Evolutionary conservation across 495 filamentous ascomycete genomes (phyloP), one percentile per base, ranked within the genome.

Genomic region (Tirmania nivea): DNA sequence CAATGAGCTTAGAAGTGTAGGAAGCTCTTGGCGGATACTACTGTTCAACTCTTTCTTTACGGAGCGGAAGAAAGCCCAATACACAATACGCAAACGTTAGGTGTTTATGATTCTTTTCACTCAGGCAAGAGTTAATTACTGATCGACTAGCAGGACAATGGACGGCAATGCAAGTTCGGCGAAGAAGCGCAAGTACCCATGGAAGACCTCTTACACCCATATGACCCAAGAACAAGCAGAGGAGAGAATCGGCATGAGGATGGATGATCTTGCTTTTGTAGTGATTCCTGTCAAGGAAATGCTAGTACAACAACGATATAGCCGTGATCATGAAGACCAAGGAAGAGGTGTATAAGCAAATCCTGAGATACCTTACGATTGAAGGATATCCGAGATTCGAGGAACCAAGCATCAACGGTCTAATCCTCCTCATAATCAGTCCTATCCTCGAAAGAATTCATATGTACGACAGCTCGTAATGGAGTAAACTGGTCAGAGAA

Each of bases 311-410:
- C 11, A 54, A 51, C 0, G 39, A 45, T 45, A 45, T 19, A 45
- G 39, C 39, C 52, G 35, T 0, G 39, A 54, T 57, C 16, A 49
- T 54, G 34, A 47, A 35, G 47, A 50, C 50, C 12, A 53, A 47
- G 50, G 36, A 53, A 20, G 39, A 36, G 16, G 54, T 35, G 35
- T 52, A 52, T n/a, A 45, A 58, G 0, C 25, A 10, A 21, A 55
- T 52, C 36, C 9, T 49, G 37, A 21, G 52, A 55, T 52, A 52
- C 49, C 49, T 58, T 58, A n/a, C 20, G 17, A 52, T 52, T 34
- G 50, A 56, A 56, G 54, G 50, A 48, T 58, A 56, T 54, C 54
- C 54, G 52, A 51, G 42, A 19, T 53, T 53, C 25, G 50, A 45
- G 47, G 57, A 53, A 53, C 8, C 45, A 6, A 56, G 50, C 51